phyloP scores from a whole-genome alignment of 768 basidiomycete species.

The Amanita subjunquillea region DNA sequence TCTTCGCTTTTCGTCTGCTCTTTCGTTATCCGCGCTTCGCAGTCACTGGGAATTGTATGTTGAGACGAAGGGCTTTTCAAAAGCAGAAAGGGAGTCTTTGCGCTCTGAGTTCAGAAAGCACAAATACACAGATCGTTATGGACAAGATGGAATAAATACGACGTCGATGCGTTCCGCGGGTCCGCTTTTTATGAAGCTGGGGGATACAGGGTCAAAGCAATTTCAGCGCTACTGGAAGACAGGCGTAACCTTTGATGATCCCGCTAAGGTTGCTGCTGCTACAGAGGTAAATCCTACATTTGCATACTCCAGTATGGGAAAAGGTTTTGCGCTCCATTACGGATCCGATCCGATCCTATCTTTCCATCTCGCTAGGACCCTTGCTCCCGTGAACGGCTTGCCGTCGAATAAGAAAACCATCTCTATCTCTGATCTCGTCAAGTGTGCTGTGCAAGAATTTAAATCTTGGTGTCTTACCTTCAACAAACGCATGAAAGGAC shows the following conservation, averaged over 20 bases:
- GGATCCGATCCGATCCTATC: slow-evolving; percentile 29
- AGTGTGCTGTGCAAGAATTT: slow-evolving; percentile 24
- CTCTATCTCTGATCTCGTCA: slow-evolving; percentile 15
- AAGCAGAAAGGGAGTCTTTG: slow-evolving; percentile 11
- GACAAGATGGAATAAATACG: background rate
- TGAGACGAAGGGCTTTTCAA: slow-evolving; percentile 17
- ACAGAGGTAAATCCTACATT: slow-evolving; percentile 36
- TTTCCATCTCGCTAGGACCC: slow-evolving; percentile 29
- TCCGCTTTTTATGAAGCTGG: slow-evolving; percentile 16
- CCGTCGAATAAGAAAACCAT: background rate
- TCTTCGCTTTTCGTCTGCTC: slow-evolving; percentile 25
- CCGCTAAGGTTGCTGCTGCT: slow-evolving; percentile 10
- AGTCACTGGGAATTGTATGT: slow-evolving; percentile 28
- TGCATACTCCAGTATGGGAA: slow-evolving; percentile 26
- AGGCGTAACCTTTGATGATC: slow-evolving; percentile 23
- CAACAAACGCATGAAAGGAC: slow-evolving; percentile 7
- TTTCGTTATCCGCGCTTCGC: slow-evolving; percentile 28
- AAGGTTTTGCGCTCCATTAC: slow-evolving; percentile 30
- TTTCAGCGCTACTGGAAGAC: slow-evolving; percentile 29
- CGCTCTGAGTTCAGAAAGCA: slow-evolving; percentile 11
- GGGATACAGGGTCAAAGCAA: slow-evolving; percentile 9
- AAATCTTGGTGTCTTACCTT: slow-evolving; percentile 21
- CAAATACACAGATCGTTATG: slow-evolving; percentile 11
- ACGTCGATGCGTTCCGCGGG: slow-evolving; percentile 24
- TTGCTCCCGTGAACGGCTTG: slow-evolving; percentile 12